Base-by-base conservation (phyloP, 108 stramenopile genomes). In the Nitzschia sp. region DNA sequence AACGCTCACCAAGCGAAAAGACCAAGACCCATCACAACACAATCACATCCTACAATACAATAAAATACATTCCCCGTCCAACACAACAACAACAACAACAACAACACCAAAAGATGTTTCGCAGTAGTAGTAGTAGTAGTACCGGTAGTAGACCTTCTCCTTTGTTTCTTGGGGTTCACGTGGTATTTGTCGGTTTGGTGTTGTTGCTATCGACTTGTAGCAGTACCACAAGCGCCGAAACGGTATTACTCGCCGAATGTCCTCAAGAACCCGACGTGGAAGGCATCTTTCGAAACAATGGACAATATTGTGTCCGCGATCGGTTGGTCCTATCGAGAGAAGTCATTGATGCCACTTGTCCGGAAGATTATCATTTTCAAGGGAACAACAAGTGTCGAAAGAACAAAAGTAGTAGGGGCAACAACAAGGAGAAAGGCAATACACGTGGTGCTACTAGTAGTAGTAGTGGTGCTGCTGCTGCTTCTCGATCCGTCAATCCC, bases 201-300 rank as follows among this genome's bases (percentile, higher is more conserved):
- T n/a, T n/a, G n/a, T n/a, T n/a, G n/a, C n/a, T n/a, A 41, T 41
- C 38, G 13, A 41, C 38, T 41, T 6, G 38, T 41, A 41, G 38
- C 13, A 13, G 6, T 41, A 41, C 38, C 13, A 41, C 38, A 6
- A 11, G 6, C 11, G 38, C 48, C 15, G 57, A 57, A 3, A 71
- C 59, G 17, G 59, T 71, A 11, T 47, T 11, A 38, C 29, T 71
- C 21, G 69, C 69, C 22, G n/a, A 21, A 13, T 71, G 69, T 36
- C 69, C 69, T 17, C 23, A 48, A 35, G 69, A 71, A 71, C 59
- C 69, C 13, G 45, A 71, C 23, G 69, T 71, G 34, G 33, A 61
- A 11, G 69, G 69, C 13, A 27, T 21, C 13, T 71, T 32, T 32
- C 34, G 35, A 26, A 71, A 71, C 50, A 61, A 71, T 71, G 69